Conservation (phyloP, 495 filamentous ascomycete species). For the Penicillium odoratum region DNA sequence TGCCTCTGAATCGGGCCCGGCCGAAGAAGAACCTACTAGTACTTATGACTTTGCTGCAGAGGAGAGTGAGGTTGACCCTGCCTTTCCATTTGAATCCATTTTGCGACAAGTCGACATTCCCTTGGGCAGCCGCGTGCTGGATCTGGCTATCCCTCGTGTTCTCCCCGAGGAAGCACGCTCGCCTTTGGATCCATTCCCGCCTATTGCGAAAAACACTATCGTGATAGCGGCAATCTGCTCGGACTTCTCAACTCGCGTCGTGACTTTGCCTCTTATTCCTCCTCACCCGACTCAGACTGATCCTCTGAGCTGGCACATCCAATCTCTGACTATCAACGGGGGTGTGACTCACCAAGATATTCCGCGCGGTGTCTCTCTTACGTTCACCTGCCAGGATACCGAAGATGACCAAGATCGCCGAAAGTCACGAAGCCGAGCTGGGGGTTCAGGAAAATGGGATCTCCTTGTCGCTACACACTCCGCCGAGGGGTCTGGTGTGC, state of each 20-base stretch:
- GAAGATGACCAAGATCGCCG: conserved; percentile 29
- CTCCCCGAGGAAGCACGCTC: conserved; percentile 45
- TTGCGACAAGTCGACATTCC: conserved; percentile 67
- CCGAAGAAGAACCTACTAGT: conserved; percentile 43
- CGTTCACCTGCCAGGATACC: conserved; percentile 54
- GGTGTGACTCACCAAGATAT: conserved; percentile 56
- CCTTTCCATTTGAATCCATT: conserved; percentile 54
- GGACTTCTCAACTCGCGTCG: conserved; percentile 64
- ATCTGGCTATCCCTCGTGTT: conserved; percentile 60
- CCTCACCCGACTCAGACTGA: conserved; percentile 58
- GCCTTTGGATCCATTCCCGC: conserved; percentile 56
- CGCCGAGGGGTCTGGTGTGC: conserved; percentile 62
- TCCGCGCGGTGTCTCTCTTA: conserved; percentile 66
- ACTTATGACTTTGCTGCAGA: conserved; percentile 54
- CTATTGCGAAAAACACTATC: conserved; percentile 62
- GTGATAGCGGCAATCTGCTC: conserved; percentile 71
- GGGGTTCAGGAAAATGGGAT: conserved; percentile 44
- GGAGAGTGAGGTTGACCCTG: conserved; percentile 59
- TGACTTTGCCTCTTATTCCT: conserved; percentile 72
- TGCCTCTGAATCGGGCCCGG: conserved; percentile 36
- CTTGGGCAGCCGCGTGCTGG: conserved; percentile 60
- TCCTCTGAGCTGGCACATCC: conserved; percentile 55
- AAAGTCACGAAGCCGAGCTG: conserved; percentile 29
- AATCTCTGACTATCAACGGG: conserved; percentile 53
- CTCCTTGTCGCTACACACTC: conserved; percentile 64